Evolutionary conservation across 2,329 filamentous ascomycete species (phyloP).

Genomic region (Pseudogymnoascus sp.): DNA sequence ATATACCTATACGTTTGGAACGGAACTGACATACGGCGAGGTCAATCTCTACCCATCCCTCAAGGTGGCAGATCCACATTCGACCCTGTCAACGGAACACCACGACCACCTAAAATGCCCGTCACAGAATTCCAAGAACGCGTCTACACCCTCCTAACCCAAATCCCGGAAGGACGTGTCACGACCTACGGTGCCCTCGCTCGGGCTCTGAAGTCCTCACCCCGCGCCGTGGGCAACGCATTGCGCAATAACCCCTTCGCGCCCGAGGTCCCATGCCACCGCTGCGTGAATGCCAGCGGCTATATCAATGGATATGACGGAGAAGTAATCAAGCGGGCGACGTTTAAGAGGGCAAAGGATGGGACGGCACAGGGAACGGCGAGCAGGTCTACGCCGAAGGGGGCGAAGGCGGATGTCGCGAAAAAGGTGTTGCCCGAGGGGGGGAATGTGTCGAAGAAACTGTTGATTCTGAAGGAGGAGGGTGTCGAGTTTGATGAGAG

Average conservation of each 20-base stretch:
- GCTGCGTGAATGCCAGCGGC: constrained; percentile 58
- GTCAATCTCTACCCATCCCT: background rate
- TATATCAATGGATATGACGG: constrained; percentile 64
- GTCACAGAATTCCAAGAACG: constrained; percentile 18
- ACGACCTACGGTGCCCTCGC: constrained; percentile 56
- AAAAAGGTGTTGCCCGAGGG: constrained; percentile 24
- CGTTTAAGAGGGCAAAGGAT: background rate
- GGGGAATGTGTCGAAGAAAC: constrained; percentile 41
- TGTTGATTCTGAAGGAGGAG: constrained; percentile 39
- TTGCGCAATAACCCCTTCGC: constrained; percentile 56
- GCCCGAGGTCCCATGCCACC: constrained; percentile 60
- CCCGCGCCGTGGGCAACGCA: constrained; percentile 57
- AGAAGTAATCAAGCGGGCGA: constrained; percentile 27
- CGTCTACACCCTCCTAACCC: constrained; percentile 51
- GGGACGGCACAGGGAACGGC: background rate
- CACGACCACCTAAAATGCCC: background rate
- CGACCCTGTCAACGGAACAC: background rate
- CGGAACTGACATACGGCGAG: background rate
- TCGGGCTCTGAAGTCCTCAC: constrained; percentile 50
- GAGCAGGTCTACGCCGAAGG: background rate
- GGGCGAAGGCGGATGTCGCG: background rate
- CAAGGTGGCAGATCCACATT: background rate
- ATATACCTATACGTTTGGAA: background rate
- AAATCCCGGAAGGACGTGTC: constrained; percentile 53
- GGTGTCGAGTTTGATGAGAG: constrained; percentile 42